These are phyloP conservation scores for Cadophora luteo-olivacea DNA, from an alignment of 2,329 filamentous ascomycete genomes.

Conservation along the genomic window DNA sequence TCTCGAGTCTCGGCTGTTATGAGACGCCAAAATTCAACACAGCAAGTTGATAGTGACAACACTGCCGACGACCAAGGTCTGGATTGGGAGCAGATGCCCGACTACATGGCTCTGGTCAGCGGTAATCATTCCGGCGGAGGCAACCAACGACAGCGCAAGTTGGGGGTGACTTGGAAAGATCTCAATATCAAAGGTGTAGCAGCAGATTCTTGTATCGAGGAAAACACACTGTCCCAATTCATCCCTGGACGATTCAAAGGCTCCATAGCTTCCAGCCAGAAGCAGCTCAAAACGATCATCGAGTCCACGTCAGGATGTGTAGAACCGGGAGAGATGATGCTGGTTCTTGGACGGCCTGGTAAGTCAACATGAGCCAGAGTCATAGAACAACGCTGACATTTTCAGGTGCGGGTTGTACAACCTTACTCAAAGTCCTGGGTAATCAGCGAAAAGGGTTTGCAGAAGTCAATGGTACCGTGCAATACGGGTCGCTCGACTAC, in stretches of 20 bases:
- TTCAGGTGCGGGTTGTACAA: conserved; percentile 75
- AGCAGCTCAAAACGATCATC: conserved; percentile 68
- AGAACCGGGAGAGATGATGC: conserved; percentile 74
- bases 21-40: too few species aligned
- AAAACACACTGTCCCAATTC: conserved; percentile 40
- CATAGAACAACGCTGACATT: too few species aligned
- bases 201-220: conserved; percentile 41
- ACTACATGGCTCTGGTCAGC: too few species aligned
- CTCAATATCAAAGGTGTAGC: conserved; percentile 42
- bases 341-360: conserved; percentile 72
- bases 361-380: too few species aligned
- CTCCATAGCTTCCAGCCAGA: conserved; percentile 62
- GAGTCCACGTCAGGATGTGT: conserved; percentile 71
- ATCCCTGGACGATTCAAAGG: conserved; percentile 31
- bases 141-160: too few species aligned
- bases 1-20: too few species aligned
- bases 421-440: conserved; percentile 71
- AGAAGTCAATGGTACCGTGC: conserved; percentile 62
- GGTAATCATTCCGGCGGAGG: too few species aligned
- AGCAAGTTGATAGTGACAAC: too few species aligned
- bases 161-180: conserved; percentile 43
- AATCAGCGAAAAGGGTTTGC: conserved; percentile 67
- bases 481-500: conserved; percentile 55
- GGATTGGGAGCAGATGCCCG: too few species aligned
- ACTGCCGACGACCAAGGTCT: too few species aligned